phyloP scores from a whole-genome alignment of 2,329 filamentous ascomycete genomes.

The Colletotrichum incanum region DNA sequence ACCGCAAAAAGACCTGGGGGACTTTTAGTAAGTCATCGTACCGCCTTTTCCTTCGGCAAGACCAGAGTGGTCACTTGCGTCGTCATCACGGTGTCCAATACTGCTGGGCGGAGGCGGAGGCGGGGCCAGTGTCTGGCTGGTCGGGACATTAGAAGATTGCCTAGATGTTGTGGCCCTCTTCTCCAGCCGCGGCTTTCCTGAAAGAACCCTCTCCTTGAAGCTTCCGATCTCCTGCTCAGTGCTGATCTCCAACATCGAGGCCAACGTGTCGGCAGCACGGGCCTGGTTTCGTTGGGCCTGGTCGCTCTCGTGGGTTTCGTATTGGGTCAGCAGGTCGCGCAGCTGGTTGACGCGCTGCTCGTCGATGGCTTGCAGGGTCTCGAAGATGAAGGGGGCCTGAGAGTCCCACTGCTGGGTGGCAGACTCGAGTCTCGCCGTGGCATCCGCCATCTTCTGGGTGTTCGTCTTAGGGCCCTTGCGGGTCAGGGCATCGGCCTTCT shows the following conservation, averaged over 20 bases:
- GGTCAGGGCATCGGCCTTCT: conserved; percentile 86
- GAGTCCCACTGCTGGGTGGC: conserved; percentile 92
- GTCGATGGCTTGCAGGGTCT: conserved; percentile 91
- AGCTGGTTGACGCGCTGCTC: conserved; percentile 92
- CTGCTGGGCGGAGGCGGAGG: conserved; percentile 44
- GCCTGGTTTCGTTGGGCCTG: conserved; percentile 83
- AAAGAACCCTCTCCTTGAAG: conserved; percentile 43
- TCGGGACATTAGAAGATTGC: conserved; percentile 58
- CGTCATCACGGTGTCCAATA: conserved; percentile 53
- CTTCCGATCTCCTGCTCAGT: conserved; percentile 84
- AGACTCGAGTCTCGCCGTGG: conserved; percentile 80
- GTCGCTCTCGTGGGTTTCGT: conserved; percentile 93
- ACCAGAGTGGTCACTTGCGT: conserved; percentile 64
- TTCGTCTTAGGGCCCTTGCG: conserved; percentile 85
- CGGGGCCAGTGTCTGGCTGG: conserved; percentile 48
- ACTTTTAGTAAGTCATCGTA: not conserved
- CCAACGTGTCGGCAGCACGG: conserved; percentile 84
- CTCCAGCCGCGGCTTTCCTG: conserved; percentile 52
- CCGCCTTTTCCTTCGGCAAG: conserved; percentile 47
- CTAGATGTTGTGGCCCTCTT: conserved; percentile 58
- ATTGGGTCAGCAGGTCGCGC: conserved; percentile 91
- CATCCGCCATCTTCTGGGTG: conserved; percentile 83
- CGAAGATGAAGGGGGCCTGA: conserved; percentile 94
- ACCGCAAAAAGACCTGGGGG: conserved; percentile 21
- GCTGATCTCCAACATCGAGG: conserved; percentile 86